phyloP scores from a whole-genome alignment of 2,329 filamentous ascomycete species.

The Aspergillus thermomutatus region DNA sequence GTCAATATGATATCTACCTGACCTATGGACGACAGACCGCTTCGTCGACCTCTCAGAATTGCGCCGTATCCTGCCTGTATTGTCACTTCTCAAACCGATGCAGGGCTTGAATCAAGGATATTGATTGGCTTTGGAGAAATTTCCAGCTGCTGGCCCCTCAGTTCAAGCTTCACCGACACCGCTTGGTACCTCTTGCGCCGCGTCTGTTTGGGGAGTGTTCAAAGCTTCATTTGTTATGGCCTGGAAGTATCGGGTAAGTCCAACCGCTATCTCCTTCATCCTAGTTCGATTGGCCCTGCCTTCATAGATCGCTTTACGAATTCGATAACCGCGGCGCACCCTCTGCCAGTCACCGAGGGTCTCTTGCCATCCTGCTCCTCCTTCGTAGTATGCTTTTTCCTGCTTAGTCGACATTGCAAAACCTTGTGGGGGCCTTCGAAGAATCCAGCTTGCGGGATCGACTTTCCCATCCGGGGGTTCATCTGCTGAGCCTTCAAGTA shows the following conservation, averaged over 20 bases:
- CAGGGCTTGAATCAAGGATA: neutral
- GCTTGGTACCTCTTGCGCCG: neutral
- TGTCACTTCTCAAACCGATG: neutral
- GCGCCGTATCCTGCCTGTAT: neutral
- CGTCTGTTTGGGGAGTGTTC: neutral
- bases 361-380: conserved; percentile 39
- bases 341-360: conserved; percentile 39
- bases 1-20: neutral
- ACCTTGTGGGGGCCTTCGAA: conserved; percentile 40
- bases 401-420: conserved; percentile 34
- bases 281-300: conserved; percentile 35
- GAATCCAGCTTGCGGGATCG: conserved; percentile 40
- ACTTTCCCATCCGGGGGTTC: conserved; percentile 37
- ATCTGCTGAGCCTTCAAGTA: conserved; percentile 36
- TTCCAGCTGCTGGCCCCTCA: neutral
- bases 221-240: conserved; percentile 10
- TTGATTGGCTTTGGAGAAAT: neutral
- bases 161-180: too few species aligned
- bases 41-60: neutral
- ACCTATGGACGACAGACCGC: neutral
- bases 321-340: conserved; percentile 32
- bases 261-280: conserved; percentile 25
- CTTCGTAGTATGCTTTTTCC: conserved; percentile 38
- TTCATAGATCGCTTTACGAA: conserved; percentile 35
- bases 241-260: conserved; percentile 19